Evolutionary conservation across 345 rosid species (phyloP), one percentile per base, ranked within the genome.

Genomic region (Orychophragmus violaceus): DNA sequence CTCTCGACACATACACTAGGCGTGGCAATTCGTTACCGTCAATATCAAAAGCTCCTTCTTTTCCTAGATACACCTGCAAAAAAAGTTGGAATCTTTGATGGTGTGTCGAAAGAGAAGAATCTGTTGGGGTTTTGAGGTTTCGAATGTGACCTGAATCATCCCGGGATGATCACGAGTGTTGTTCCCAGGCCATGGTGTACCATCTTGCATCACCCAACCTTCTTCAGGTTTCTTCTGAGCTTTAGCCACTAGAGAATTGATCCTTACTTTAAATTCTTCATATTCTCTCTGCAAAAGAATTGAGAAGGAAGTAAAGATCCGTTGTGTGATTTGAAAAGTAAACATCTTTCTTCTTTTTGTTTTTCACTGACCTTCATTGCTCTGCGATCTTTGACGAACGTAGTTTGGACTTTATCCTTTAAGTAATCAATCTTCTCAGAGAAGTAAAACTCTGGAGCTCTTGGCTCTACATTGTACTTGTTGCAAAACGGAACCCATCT

Each of bases 161-260:
- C 98, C 97, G 35, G 98, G 98, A 74, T 93, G 98, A 74, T 93
- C 98, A 12, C 98, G 84, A 19, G 91, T 86, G 78, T 81, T 90
- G 81, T 93, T 93, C 8, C 98, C 98, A 2, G 98, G 98, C 98
- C 98, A 93, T 19, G 96, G 98, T 13, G 91, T 93, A 29, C 97
- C 96, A 70, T 93, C 98, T 72, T 93, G 98, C 98, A 93, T 93
- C 55, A 90, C 96, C 98, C 97, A 93, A 56, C 97, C 98, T 81
- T 93, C 98, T 80, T 93, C 97, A 35, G 97, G 98, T 55, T 87
- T 93, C 82, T 93, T 93, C 56, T 79, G 90, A 59, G 98, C 98
- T 58, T 88, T 93, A 23, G 96, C 79, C 11, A 93, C 98, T 58
- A 93, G 33, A 32, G 98, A 80, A 62, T 93, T 90, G 13, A 93